These are phyloP conservation scores for Pouteria glomerata DNA, from an alignment of 148 eudicot genomes.

Conservation along the genomic window DNA sequence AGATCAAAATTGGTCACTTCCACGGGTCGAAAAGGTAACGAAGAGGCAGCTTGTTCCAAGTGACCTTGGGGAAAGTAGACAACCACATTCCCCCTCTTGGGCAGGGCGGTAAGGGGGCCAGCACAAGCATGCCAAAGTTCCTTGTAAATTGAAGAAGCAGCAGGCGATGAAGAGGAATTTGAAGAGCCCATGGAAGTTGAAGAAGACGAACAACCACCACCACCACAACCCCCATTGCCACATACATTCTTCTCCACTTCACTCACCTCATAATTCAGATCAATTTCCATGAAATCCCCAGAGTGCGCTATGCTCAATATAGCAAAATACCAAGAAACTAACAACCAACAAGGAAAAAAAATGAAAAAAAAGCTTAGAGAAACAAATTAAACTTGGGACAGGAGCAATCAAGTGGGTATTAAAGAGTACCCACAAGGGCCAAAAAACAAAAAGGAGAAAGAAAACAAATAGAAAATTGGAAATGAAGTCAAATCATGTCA, in stretches of 20 bases:
- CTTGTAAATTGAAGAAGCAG: neutral
- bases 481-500: constrained; percentile 15
- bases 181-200: constrained; percentile 35
- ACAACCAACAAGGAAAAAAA: no score
- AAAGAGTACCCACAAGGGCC: no score
- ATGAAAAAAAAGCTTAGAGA: no score
- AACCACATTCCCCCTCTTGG: constrained; percentile 42
- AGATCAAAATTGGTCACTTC: constrained; percentile 56
- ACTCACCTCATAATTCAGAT: constrained; percentile 62
- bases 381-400: constrained; percentile 9
- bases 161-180: neutral
- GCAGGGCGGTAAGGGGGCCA: neutral
- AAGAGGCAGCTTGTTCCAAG: constrained; percentile 55
- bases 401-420: no score
- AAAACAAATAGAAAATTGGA: neutral
- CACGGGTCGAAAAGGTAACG: constrained; percentile 33
- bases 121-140: neutral
- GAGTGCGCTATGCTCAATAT: neutral
- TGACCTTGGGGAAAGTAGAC: constrained; percentile 96
- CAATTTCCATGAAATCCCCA: constrained; percentile 71
- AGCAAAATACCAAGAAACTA: no score
- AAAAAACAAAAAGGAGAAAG: no score
- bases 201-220: constrained; percentile 33
- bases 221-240: constrained; percentile 40
- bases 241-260: constrained; percentile 42